These are phyloP conservation scores for Phytopythium helicoides DNA, from an alignment of 352 stramenopile genomes.

Conservation along the genomic window DNA sequence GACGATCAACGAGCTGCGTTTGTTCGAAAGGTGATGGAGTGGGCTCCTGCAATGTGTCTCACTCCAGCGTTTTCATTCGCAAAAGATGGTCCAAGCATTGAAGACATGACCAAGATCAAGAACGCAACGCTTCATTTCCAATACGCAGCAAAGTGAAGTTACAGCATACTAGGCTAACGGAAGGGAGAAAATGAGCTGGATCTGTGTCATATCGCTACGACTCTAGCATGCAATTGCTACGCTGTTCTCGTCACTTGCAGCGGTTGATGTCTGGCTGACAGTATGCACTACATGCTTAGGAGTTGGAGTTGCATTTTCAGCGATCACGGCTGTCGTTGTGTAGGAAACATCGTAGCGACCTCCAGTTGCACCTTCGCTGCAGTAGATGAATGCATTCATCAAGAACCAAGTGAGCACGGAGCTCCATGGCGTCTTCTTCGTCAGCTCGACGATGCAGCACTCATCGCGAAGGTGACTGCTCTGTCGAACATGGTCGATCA, in stretches of 20 bases:
- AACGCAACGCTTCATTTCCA: slow-evolving; percentile 59
- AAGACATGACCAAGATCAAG: slow-evolving; percentile 54
- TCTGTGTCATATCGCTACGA: not conserved
- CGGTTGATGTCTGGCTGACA: not conserved
- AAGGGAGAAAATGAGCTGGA: not conserved
- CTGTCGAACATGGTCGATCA: slow-evolving; percentile 15
- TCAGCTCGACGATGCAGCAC: slow-evolving; percentile 50
- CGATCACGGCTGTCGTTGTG: slow-evolving; percentile 31
- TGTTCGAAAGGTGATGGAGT: slow-evolving; percentile 65
- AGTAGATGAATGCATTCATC: slow-evolving; percentile 80
- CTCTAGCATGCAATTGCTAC: not conserved
- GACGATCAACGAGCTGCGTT: slow-evolving; percentile 68
- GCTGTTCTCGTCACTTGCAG: not conserved
- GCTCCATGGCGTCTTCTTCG: slow-evolving; percentile 58
- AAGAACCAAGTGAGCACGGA: slow-evolving; percentile 75
- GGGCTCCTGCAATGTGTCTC: slow-evolving; percentile 31
- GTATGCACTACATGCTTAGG: not conserved
- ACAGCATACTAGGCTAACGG: not conserved
- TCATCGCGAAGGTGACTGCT: not conserved
- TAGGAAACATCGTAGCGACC: slow-evolving; percentile 68
- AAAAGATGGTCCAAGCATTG: slow-evolving; percentile 23
- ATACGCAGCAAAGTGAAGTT: slow-evolving; percentile 12
- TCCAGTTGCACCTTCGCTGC: slow-evolving; percentile 71
- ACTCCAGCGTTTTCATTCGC: slow-evolving; percentile 32
- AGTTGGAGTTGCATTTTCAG: slow-evolving; percentile 3